Base-by-base conservation (phyloP, 1,284 basidiomycete genomes). In the Crucibulum parvulum region DNA sequence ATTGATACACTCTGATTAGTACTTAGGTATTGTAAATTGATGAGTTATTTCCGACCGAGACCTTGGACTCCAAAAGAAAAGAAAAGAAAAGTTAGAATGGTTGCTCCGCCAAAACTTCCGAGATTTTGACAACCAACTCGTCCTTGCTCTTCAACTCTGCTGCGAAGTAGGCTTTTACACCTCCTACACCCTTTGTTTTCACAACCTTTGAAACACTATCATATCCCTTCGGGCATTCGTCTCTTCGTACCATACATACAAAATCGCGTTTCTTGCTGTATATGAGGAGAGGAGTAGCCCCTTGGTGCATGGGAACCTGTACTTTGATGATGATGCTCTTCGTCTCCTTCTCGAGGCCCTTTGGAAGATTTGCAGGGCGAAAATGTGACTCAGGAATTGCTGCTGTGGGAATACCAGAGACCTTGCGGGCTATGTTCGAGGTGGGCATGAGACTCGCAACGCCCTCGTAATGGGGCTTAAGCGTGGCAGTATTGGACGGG, bases 91-190 rank as follows among this genome's bases (percentile, higher is more conserved):
- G 24, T 24, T 24, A 68, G 56, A 81, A 82, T 0, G 79, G 81
- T 56, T 84, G 83, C 63, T 81, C 83, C 5, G 84, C 84, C 52
- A 87, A 64, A 4, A 83, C 75, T 55, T 87, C 82, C 6, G 77
- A 77, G 13, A 81, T 69, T 60, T 86, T 86, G 37, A 87, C 76
- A 1, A 84, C 73, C 53, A 87, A 62, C 65, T 81, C 78, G 52
- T 85, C 75, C 53, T 73, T 72, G 39, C 69, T 78, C 65, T 73
- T 80, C 62, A 88, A 58, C 65, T 84, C 82, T 1, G 86, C 85
- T 2, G 79, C 73, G 57, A 88, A 87, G 66, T 87, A 87, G 0
- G 81, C 86, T 68, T 86, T 87, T n/a, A 72, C 68, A 0, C 81
- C 80, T 4, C 72, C 73, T 4, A 82, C 75, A 3, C 84, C 84